Base-by-base conservation (phyloP, 768 basidiomycete species). In the Candolleomyces aberdarensis region DNA sequence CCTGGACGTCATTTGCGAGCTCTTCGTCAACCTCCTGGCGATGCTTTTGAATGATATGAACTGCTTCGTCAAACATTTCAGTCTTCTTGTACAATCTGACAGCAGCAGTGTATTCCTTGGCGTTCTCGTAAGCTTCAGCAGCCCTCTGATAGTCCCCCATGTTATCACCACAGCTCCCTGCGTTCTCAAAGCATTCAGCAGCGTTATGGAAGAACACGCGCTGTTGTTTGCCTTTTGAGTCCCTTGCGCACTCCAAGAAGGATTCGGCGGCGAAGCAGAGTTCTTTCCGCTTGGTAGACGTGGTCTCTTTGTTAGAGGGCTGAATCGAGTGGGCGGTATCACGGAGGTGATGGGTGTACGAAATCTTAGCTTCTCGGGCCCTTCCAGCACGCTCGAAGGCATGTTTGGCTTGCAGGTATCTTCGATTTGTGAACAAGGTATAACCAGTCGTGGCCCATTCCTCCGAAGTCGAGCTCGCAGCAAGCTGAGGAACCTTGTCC, bases 41-140 rank as follows among this genome's bases (percentile, higher is more conserved):
- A 60, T 83, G 65, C 0, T 56, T 44, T 22, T 74, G 65, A 14
- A 87, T 74, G 11, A 86, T 67, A 2, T 71, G 66, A 0, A 85
- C 72, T 0, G 85, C 85, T 58, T 86, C 76, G 47, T 83, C 82
- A 55, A 87, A 86, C 56, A 58, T 66, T 1, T 62, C 65, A 31
- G 54, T 59, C 49, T 65, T 65, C 19, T 60, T 60, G 39, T 62
- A 69, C 8, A 67, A 19, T 43, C 61, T 64, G 22, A 60, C 57
- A 10, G 66, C 67, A 5, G 46, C 1, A 19, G 6, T 56, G 47
- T n/a, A 61, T 43, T 61, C 60, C 20, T 40, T 31, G 15, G 60
- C 60, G 4, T 17, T 19, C 29, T 32, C 55, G 32, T 61, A 61
- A 13, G 54, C 60, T 19, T n/a, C 9, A 7, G 81, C 82, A 0